Conservation (phyloP, 2,329 filamentous ascomycete species). For the Neonectria punicea region DNA sequence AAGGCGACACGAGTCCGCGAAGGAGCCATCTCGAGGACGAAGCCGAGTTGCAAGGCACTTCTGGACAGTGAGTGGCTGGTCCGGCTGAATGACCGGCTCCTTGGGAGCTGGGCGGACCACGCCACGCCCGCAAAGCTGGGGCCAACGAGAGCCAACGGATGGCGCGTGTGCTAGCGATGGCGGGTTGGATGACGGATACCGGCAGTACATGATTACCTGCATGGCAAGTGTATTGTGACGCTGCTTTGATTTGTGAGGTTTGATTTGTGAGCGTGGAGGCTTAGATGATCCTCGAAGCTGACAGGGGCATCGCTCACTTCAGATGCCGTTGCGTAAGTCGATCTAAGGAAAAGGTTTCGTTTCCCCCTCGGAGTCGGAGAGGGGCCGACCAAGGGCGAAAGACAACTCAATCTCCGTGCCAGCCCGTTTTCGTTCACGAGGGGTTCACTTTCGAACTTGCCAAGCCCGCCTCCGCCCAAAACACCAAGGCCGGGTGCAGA, state of each 20-base stretch:
- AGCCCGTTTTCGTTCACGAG: background rate
- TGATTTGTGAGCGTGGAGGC: background rate
- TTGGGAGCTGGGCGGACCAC: conserved; percentile 8
- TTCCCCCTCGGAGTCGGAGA: background rate
- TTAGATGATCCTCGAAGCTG: background rate
- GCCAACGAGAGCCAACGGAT: conserved; percentile 25
- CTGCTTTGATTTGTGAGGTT: background rate
- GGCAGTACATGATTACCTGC: conserved; percentile 19
- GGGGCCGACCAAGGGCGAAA: background rate
- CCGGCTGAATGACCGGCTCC: background rate
- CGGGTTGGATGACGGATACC: conserved; percentile 20
- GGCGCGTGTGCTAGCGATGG: conserved; percentile 1
- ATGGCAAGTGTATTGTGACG: background rate
- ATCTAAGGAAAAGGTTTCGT: background rate
- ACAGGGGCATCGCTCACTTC: background rate
- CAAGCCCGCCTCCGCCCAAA: background rate
- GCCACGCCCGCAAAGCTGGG: conserved; percentile 21
- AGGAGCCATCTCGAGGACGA: background rate
- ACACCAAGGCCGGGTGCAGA: conserved; percentile 2
- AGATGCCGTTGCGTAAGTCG: background rate
- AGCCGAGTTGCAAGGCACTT: background rate
- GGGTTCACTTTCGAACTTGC: background rate
- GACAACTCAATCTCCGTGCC: background rate
- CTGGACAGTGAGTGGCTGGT: conserved; percentile 18
- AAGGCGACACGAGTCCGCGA: background rate